Conservation (phyloP, 345 rosid species). For the Brassica nigra region DNA sequence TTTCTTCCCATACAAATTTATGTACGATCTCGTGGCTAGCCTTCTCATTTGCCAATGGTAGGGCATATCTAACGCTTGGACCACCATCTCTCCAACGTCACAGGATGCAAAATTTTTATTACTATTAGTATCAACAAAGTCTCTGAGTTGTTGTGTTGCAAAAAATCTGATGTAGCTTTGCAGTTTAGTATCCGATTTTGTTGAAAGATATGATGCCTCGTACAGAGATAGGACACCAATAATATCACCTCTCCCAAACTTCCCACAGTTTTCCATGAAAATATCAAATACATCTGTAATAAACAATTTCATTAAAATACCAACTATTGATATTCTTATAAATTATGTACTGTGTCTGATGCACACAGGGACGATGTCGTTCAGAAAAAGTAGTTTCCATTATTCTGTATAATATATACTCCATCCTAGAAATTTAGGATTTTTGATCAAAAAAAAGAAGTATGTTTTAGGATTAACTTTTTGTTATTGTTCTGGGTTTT, state of each 20-base stretch:
- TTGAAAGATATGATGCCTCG: conserved; percentile 43
- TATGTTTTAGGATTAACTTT: too few relatives aligned
- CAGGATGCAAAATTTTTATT: background rate
- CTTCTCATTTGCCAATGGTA: conserved; percentile 32
- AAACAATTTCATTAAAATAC: background rate
- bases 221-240: conserved; percentile 44
- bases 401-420: background rate
- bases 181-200: conserved; percentile 41
- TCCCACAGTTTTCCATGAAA: conserved; percentile 31
- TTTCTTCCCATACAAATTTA: conserved; percentile 32
- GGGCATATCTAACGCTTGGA: conserved; percentile 33
- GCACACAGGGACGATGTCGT: background rate
- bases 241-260: conserved; percentile 12
- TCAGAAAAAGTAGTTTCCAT: background rate
- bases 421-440: too few relatives aligned
- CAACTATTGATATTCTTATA: background rate
- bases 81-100: conserved; percentile 18
- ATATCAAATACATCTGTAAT: conserved; percentile 39
- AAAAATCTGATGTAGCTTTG: conserved; percentile 45
- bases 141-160: conserved; percentile 31
- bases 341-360: background rate
- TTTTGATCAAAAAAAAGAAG: too few relatives aligned
- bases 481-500: too few relatives aligned
- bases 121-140: background rate
- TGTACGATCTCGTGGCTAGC: conserved; percentile 32